Conservation (phyloP, 2,329 filamentous ascomycete genomes). For the Calonectria crousiana region DNA sequence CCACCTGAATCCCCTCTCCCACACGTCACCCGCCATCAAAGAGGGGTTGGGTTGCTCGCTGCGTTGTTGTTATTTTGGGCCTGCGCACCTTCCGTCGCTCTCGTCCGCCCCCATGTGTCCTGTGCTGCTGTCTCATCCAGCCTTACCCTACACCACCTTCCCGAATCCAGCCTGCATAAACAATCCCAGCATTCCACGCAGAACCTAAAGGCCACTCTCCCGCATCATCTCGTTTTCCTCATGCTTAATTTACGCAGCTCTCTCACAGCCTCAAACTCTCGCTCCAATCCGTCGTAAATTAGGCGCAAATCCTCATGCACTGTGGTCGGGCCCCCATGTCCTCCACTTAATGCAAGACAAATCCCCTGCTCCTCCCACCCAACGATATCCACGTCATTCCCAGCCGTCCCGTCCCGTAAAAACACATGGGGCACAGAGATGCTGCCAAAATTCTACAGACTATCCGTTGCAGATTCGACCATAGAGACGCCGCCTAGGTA, state of each 20-base stretch:
- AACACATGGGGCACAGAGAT: background rate
- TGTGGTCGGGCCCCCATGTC: constrained; percentile 26
- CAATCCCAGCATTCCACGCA: background rate
- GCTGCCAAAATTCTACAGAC: constrained; percentile 5
- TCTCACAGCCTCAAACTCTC: constrained; percentile 12
- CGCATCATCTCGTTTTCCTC: background rate
- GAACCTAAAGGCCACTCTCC: background rate
- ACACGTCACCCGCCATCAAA: constrained; percentile 23
- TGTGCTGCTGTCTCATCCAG: background rate
- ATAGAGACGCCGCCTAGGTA: background rate
- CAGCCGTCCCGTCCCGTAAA: constrained; percentile 4
- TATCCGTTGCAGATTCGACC: background rate
- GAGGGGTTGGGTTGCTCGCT: constrained; percentile 5
- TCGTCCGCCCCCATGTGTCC: background rate
- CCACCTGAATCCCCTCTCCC: background rate
- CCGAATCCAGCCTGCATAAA: background rate
- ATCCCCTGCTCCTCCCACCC: constrained; percentile 11
- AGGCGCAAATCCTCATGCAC: constrained; percentile 26
- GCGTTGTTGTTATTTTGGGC: constrained; percentile 13
- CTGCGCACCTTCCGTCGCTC: background rate
- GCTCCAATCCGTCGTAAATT: constrained; percentile 10
- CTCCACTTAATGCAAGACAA: constrained; percentile 31
- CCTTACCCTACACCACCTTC: background rate
- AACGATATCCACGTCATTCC: constrained; percentile 19
- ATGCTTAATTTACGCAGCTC: background rate